Conservation (phyloP, 805 yeast genomes). For the Metschnikowia picachoensis region DNA sequence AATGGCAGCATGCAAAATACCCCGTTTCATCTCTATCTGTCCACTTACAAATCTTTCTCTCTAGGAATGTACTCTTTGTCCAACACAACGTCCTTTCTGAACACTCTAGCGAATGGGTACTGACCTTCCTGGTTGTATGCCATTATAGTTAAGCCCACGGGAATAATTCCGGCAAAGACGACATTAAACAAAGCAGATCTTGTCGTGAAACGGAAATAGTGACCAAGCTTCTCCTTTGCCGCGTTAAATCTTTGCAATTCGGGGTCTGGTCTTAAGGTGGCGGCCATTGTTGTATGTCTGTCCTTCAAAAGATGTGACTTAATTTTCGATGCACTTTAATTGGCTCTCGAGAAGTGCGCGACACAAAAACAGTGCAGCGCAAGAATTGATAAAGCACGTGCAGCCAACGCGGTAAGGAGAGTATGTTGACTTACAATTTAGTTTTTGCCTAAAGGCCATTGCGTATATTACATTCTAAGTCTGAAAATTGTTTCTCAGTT, state of each 20-base stretch:
- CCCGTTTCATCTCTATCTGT: background rate
- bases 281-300: conserved; percentile 30
- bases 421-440: no score
- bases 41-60: conserved; percentile 37
- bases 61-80: conserved; percentile 41
- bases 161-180: conserved; percentile 36
- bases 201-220: conserved; percentile 41
- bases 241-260: conserved; percentile 39
- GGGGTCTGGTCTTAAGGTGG: conserved; percentile 41
- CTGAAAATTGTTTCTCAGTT: no score
- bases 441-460: no score
- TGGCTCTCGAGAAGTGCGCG: conserved; percentile 17
- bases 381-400: no score
- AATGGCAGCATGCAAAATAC: conserved; percentile 3
- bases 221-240: conserved; percentile 40
- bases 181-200: conserved; percentile 34
- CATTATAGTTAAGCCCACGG: conserved; percentile 32
- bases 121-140: conserved; percentile 42
- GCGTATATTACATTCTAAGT: no score
- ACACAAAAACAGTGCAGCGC: conserved; percentile 3
- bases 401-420: no score
- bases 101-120: conserved; percentile 27
- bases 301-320: background rate
- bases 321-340: conserved; percentile 15
- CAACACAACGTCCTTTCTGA: conserved; percentile 35